phyloP scores from a whole-genome alignment of 140 eudicot genomes.

The Oenanthe javanica region DNA sequence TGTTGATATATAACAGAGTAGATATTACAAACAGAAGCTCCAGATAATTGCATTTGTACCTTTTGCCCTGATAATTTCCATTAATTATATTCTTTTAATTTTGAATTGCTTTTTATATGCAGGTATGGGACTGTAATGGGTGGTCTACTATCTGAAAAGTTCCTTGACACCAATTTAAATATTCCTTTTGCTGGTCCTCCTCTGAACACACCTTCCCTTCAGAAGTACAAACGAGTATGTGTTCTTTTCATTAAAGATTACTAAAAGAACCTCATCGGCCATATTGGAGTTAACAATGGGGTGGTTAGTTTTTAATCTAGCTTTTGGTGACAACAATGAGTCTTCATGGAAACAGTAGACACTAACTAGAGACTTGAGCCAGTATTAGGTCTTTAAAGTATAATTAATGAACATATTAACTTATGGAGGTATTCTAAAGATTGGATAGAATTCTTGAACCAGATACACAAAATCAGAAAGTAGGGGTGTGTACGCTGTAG shows the following conservation, averaged over 20 bases:
- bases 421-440: background rate
- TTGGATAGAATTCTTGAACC: background rate
- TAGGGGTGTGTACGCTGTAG: background rate
- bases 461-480: background rate
- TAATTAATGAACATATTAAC: background rate
- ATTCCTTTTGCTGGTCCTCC: conserved; percentile 99
- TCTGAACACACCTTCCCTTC: conserved; percentile 92
- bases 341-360: background rate
- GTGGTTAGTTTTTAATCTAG: background rate
- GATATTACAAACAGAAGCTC: background rate
- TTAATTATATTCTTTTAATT: conserved; percentile 1
- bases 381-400: background rate
- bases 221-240: conserved; percentile 90
- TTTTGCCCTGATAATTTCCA: background rate
- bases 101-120: conserved; percentile 21
- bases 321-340: background rate
- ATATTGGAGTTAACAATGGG: background rate
- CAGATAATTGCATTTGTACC: background rate
- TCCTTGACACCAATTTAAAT: conserved; percentile 76
- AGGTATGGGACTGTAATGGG: conserved; percentile 99
- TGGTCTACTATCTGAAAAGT: conserved; percentile 86
- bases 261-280: background rate
- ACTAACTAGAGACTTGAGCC: background rate
- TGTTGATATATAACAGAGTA: background rate
- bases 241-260: background rate